Base-by-base conservation (phyloP, 106 monocot species). In the Allium fistulosum region DNA sequence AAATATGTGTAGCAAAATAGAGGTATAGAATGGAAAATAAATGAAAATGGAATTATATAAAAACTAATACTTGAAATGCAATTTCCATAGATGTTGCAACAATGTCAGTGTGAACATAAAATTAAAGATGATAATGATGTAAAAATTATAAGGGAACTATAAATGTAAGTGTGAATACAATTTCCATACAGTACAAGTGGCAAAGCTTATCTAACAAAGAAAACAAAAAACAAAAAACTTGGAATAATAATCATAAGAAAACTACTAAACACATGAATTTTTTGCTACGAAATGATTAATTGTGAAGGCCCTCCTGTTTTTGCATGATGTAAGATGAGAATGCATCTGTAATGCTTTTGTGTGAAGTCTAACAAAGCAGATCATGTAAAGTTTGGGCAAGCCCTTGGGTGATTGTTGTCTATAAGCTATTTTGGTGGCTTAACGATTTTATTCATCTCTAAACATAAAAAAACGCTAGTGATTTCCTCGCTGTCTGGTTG, bases 371-470 rank as follows among this genome's bases (percentile, higher is more conserved):
- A 83, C 63, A 95, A 57, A 26, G 74, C 18, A 17, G 81, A 61
- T 91, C 95, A 95, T 7, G 95, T 95, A 77, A 91, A 95, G 75
- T 91, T 91, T 9, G 95, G 95, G 71, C 88, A 95, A 5, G 45
- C 75, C 71, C 95, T 75, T 4, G 81, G 85, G 57, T 88, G 49
- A 28, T 58, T 59, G 7, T 8, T 3, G 57, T 78, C 83, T 15
- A 88, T 74, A 12, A 91, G 65, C 58, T 66, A 61, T 13, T 7
- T 17, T n/a, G 88, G 91, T 13, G 91, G 88, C 48, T 49, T 11
- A 67, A 96, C 85, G 22, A 91, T 59, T 78, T 82, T 88, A 22
- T 78, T 75, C 78, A 69, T 76, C 59, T 67, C 58, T 26, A 65
- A 83, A 88, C n/a, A 9, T 91, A 83, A 62, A 96, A 96, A 81